A percentile compares a stretch with the other conserved stretches of the same genome.
Conservation (phyloP, 805 yeast species). For the Wickerhamiella nectarea region DNA sequence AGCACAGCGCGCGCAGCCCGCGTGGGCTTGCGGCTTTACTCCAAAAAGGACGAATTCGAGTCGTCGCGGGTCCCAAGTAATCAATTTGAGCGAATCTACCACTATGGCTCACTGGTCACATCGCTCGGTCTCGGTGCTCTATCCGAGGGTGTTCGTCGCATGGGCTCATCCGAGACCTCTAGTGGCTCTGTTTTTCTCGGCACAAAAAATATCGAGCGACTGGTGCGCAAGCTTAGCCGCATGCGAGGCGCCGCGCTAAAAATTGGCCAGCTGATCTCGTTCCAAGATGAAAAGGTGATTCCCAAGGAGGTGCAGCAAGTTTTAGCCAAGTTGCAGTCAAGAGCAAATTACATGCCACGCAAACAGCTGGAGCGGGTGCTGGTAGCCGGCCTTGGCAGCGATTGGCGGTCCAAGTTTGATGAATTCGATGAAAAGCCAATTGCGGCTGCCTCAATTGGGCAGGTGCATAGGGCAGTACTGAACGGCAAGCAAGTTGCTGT, state of each 20-base stretch:
- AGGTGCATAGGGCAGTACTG: slow-evolving; percentile 71
- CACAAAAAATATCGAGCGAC: slow-evolving; percentile 71
- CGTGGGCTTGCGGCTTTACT: background rate
- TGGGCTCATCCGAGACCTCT: slow-evolving; percentile 23
- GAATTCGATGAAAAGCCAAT: slow-evolving; percentile 78
- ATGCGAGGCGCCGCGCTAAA: slow-evolving; percentile 99
- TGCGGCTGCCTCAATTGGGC: slow-evolving; percentile 97
- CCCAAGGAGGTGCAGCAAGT: slow-evolving; percentile 78
- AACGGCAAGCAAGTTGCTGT: slow-evolving; percentile 66
- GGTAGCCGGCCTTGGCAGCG: slow-evolving; percentile 55
- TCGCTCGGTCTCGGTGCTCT: slow-evolving; percentile 79
- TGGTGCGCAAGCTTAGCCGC: slow-evolving; percentile 74
- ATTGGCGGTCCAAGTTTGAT: slow-evolving; percentile 61
- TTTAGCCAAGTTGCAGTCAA: slow-evolving; percentile 73
- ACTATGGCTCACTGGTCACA: slow-evolving; percentile 86
- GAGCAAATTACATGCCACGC: slow-evolving; percentile 94
- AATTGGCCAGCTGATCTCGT: slow-evolving; percentile 91
- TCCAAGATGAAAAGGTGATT: slow-evolving; percentile 75
- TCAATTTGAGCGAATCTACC: slow-evolving; percentile 77
- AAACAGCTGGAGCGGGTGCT: slow-evolving; percentile 71
- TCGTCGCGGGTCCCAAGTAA: slow-evolving; percentile 73
- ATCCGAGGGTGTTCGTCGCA: slow-evolving; percentile 56
- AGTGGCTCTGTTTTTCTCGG: slow-evolving; percentile 49
- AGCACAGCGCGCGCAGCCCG: too few species aligned
- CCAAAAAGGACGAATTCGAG: slow-evolving; percentile 30